phyloP scores from a whole-genome alignment of 2,329 filamentous ascomycete species.

The Magnaporthiopsis rhizophila region DNA sequence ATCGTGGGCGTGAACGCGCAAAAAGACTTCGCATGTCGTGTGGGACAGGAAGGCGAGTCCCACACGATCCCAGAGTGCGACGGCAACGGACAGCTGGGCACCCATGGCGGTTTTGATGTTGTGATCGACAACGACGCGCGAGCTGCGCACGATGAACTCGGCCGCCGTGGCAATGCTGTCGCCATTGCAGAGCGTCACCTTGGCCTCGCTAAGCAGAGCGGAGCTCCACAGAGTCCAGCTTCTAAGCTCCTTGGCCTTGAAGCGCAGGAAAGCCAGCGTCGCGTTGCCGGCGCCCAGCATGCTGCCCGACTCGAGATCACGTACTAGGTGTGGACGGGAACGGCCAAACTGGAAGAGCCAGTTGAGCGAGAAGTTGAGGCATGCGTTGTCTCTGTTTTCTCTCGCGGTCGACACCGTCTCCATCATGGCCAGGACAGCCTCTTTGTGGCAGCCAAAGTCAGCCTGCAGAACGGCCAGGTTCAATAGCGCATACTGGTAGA shows the following conservation, averaged over 20 bases:
- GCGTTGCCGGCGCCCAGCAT: constrained; percentile 74
- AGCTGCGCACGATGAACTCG: constrained; percentile 74
- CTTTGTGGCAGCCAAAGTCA: constrained; percentile 85
- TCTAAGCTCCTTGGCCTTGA: constrained; percentile 76
- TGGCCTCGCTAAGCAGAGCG: constrained; percentile 77
- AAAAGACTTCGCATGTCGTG: constrained; percentile 63
- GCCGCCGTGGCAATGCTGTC: constrained; percentile 55
- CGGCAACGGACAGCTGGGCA: constrained; percentile 58
- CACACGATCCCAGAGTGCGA: constrained; percentile 68
- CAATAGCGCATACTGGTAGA: constrained; percentile 91
- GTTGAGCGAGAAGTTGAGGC: constrained; percentile 89
- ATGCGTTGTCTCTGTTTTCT: constrained; percentile 86
- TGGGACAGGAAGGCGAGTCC: constrained; percentile 51
- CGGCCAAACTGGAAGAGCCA: constrained; percentile 93
- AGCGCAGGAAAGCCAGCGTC: constrained; percentile 72
- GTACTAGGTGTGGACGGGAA: constrained; percentile 68
- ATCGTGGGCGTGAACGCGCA: constrained; percentile 58
- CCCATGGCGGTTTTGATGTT: constrained; percentile 67
- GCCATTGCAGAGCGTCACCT: constrained; percentile 66
- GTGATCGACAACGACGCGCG: constrained; percentile 71
- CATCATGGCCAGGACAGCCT: constrained; percentile 89
- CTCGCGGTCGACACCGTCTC: constrained; percentile 92
- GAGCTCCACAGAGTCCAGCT: constrained; percentile 83
- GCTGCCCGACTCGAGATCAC: constrained; percentile 48
- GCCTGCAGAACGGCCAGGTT: constrained; percentile 90